Base-by-base conservation (phyloP, 257 asterid genomes). In the Jacaranda copaia region DNA sequence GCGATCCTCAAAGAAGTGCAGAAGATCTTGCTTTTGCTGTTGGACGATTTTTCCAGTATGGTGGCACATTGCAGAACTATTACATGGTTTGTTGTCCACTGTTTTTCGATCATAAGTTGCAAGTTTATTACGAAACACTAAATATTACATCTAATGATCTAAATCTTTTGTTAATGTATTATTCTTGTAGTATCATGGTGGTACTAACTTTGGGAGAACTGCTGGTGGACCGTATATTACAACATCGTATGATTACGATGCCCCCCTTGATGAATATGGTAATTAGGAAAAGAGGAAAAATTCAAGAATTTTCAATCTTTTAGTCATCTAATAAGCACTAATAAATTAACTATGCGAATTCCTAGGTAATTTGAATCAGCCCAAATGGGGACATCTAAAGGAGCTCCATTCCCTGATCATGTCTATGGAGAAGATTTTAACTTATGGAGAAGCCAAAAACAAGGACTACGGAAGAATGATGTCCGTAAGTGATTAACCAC, bases 241-340 rank as follows among this genome's bases (percentile, higher is more conserved):
- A 1, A 86, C 88, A 11, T 36, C 82, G n/a, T 86, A 86, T 12
- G 88, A 86, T 55, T 86, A 86, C 19, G 86, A 86, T 63, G 90
- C 88, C 8, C 90, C 90, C 13, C 83, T 84, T 4, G 66, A 86
- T 67, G 90, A 86, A 76, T 86, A 83, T 59, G 90, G 88, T 83
- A 83, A 48, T 67, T 0, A 35, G 4, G 4, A 5, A 18, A 38
- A 15, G 12, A 55, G 55, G 4, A 1, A 12, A 43, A 51, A 11
- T 5, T 74, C 6, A 20, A 35, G 16, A 36, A 35, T 32, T n/a
- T 16, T 8, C 18, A 1, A 3, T 63, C n/a, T 38, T 39, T 36
- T 42, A 25, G 32, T 25, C 32, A 25, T 25, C 15, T 43, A 1
- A 18, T 16, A 19, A 19, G 38, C 20, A 13, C 5, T 8, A 38